Base-by-base conservation (phyloP, 139 green algal genomes). In the Chlorella sorokiniana region DNA sequence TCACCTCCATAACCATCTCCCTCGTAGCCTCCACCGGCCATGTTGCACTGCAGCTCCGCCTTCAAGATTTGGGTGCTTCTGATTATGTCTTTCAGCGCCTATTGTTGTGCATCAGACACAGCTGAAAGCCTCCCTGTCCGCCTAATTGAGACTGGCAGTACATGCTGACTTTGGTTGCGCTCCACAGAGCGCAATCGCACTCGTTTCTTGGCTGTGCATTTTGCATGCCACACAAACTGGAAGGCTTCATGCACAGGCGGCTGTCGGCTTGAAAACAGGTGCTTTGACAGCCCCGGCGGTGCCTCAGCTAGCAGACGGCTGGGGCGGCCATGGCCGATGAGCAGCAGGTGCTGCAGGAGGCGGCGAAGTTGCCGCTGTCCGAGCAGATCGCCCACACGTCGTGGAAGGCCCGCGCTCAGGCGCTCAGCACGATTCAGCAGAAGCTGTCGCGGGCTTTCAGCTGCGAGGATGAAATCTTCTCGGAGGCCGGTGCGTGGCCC, bases 371-470 rank as follows among this genome's bases (percentile, higher is more conserved):
- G 25, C 88, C 94, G 0, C 68, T 95, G 8, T 29, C 44, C 11
- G 90, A 96, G 67, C 83, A 92, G 37, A 78, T 92, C 2, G 84
- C 56, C 1, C 94, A 98, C 89, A 89, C 90, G 27, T 95, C 92
- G 70, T 98, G 95, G 95, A 99, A 99, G 81, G 94, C 94, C 23
- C 84, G 95, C 4, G 87, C 83, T 8, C 93, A 94, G 62, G 93
- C 86, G 0, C 98, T 93, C 62, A 92, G 94, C 31, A 89, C 95
- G 70, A 91, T 98, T 25, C 85, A 75, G 10, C 63, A 76, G 10
- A 67, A 70, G 3, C 95, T 94, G 63, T 45, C 84, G 20, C 77
- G 80, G 0, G 89, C 94, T 0, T 91, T 92, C 42, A 86, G 89
- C 35, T 81, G 86, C 20, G 82, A 89, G 23, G 94, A 97, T 78